Percentiles rank a stretch among this genome's conserved stretches.
phyloP scores from a whole-genome alignment of 2,329 filamentous ascomycete genomes.

The Alternaria rosae region DNA sequence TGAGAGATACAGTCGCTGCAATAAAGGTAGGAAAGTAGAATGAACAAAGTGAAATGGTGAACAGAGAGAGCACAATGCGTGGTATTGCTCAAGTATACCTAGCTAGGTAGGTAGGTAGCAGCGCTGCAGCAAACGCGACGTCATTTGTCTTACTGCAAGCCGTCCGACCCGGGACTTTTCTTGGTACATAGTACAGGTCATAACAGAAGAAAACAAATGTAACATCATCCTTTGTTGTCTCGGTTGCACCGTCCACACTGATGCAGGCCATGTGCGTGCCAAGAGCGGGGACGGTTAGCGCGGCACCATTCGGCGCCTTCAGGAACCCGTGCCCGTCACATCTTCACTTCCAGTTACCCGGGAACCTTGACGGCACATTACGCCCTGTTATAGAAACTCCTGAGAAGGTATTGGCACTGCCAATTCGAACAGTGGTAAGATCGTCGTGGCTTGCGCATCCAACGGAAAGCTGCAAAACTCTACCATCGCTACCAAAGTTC shows the following conservation, averaged over 20 bases:
- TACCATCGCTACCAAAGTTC: too few species aligned
- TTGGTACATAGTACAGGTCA: not conserved
- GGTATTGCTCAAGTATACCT: not conserved
- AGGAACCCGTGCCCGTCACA: not conserved
- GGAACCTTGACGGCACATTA: not conserved
- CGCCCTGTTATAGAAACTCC: not conserved
- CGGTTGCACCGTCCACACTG: not conserved
- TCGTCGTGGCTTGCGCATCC: not conserved
- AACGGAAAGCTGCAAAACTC: too few species aligned
- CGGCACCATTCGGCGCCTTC: not conserved
- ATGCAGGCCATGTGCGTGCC: not conserved
- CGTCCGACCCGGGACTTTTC: not conserved
- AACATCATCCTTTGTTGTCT: not conserved
- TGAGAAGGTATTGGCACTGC: not conserved
- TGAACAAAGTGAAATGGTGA: not conserved
- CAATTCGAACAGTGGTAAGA: not conserved
- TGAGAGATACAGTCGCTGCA: not conserved
- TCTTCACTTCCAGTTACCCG: not conserved
- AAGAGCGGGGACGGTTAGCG: not conserved
- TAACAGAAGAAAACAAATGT: not conserved
- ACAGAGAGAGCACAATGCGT: not conserved
- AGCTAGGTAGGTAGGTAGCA: not conserved
- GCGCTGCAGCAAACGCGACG: not conserved
- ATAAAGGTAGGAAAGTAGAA: accelerated
- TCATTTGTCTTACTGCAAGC: not conserved